Conservation (phyloP, 108 stramenopile genomes). For the Cyclotella baltica region DNA sequence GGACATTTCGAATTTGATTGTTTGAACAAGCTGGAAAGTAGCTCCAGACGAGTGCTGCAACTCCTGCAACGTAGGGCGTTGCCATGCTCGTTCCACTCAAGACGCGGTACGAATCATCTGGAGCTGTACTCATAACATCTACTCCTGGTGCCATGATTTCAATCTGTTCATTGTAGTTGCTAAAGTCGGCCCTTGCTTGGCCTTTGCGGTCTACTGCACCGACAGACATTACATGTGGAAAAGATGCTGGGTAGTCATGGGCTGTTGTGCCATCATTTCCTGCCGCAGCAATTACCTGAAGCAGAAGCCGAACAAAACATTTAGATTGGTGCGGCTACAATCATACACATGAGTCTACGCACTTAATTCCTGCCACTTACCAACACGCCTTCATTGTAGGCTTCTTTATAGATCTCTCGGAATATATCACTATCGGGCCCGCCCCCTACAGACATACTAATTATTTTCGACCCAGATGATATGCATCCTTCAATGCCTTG, state of each 20-base stretch:
- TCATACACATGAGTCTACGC: too few species aligned
- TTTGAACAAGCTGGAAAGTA: slow-evolving; percentile 53
- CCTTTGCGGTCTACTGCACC: slow-evolving; percentile 50
- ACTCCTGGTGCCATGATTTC: slow-evolving; percentile 70
- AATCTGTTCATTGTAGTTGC: slow-evolving; percentile 54
- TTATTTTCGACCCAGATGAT: slow-evolving; percentile 54
- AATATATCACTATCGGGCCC: slow-evolving; percentile 32
- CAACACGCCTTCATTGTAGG: slow-evolving; percentile 50
- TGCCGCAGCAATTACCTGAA: slow-evolving; percentile 56
- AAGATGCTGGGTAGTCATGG: slow-evolving; percentile 56
- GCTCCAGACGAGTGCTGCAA: slow-evolving; percentile 60
- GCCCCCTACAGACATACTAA: slow-evolving; percentile 50
- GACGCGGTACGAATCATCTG: slow-evolving; percentile 27
- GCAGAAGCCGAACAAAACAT: too few species aligned
- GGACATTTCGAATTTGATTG: slow-evolving; percentile 56
- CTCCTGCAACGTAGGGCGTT: slow-evolving; percentile 69
- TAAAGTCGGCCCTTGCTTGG: slow-evolving; percentile 47
- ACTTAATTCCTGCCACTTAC: too few species aligned
- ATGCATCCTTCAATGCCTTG: slow-evolving; percentile 51
- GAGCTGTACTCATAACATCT: slow-evolving; percentile 55
- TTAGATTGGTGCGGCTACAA: too few species aligned
- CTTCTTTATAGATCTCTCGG: slow-evolving; percentile 29
- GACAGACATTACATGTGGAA: slow-evolving; percentile 55
- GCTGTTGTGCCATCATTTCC: slow-evolving; percentile 49
- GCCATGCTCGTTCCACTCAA: slow-evolving; percentile 81